Conservation (phyloP, 306 rosid species). For the Bauhinia variegata region DNA sequence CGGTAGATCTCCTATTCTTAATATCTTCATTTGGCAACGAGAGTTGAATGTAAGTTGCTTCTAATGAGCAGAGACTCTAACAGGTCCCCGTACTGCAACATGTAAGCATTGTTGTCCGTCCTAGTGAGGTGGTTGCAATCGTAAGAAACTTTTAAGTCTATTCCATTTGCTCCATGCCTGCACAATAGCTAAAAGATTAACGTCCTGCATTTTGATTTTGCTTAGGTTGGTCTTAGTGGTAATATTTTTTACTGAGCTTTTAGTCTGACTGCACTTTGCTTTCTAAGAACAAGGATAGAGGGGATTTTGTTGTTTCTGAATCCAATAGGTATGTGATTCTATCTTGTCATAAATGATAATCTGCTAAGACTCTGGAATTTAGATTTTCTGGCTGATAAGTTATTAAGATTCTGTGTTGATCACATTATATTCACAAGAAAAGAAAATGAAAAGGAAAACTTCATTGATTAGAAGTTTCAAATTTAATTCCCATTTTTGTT, state of each 20-base stretch:
- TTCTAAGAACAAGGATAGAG: too few relatives aligned
- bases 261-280: too few relatives aligned
- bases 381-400: background rate
- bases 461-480: background rate
- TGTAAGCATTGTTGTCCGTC: slow-evolving; percentile 70
- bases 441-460: too few relatives aligned
- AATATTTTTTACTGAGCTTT: too few relatives aligned
- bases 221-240: slow-evolving; percentile 95
- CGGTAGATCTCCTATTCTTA: slow-evolving; percentile 51
- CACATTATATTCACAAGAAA: too few relatives aligned
- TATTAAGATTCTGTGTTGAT: too few relatives aligned
- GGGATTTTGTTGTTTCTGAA: too few relatives aligned
- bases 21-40: slow-evolving; percentile 23
- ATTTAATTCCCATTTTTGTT: slow-evolving; percentile 3
- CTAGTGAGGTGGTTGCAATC: slow-evolving; percentile 89
- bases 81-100: slow-evolving; percentile 80
- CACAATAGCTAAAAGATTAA: slow-evolving; percentile 34
- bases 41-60: slow-evolving; percentile 26
- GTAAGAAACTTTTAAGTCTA: slow-evolving; percentile 59
- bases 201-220: slow-evolving; percentile 27
- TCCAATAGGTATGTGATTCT: too few relatives aligned
- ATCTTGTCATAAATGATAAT: background rate
- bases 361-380: background rate
- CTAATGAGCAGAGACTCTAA: slow-evolving; percentile 38
- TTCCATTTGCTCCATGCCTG: slow-evolving; percentile 32